Conservation (phyloP, 2,329 filamentous ascomycete genomes). For the Fusarium caatingaense region DNA sequence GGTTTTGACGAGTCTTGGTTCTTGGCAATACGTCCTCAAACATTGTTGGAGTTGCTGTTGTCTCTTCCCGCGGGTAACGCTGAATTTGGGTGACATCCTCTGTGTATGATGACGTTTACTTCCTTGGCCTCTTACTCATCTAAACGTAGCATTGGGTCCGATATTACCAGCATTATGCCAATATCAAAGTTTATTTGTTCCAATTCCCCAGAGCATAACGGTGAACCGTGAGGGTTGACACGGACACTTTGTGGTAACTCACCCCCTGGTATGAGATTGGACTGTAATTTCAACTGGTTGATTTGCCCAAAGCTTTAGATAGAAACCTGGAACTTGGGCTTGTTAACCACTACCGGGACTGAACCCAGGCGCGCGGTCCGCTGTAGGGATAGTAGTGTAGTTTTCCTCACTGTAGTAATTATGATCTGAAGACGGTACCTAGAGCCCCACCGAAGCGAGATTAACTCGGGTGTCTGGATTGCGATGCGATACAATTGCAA, state of each 20-base stretch:
- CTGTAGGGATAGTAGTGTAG: constrained; percentile 10
- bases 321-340: constrained; percentile 22
- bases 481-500: background rate
- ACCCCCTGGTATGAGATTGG: constrained; percentile 4
- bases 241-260: background rate
- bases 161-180: constrained; percentile 26
- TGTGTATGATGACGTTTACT: constrained; percentile 19
- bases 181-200: constrained; percentile 18
- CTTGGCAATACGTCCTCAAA: constrained; percentile 9
- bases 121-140: constrained; percentile 1
- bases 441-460: constrained; percentile 30
- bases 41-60: background rate
- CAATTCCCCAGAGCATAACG: constrained; percentile 4
- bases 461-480: constrained; percentile 27
- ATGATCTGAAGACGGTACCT: background rate
- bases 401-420: background rate
- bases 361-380: constrained; percentile 21
- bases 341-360: constrained; percentile 12
- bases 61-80: constrained; percentile 8
- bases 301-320: constrained; percentile 20
- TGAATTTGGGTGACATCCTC: constrained; percentile 2
- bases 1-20: constrained; percentile 15
- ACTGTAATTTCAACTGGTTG: constrained; percentile 19
- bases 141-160: background rate
- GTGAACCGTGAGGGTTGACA: constrained; percentile 5